phyloP scores from a whole-genome alignment of 331 rosid species.

The Quercus lobata region DNA sequence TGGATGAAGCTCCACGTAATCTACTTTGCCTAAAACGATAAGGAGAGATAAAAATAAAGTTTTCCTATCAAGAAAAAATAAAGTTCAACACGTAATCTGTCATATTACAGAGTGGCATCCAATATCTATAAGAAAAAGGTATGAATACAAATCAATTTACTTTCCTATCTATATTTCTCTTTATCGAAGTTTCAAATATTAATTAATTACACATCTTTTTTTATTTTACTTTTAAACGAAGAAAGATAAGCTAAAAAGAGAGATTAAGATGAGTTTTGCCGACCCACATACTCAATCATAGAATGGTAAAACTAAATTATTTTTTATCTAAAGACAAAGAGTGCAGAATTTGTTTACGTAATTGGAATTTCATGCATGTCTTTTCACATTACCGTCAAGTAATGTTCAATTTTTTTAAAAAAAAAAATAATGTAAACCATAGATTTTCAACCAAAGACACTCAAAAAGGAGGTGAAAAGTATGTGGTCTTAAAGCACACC shows the following conservation, averaged over 20 bases:
- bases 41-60: neutral
- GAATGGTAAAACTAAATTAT: neutral
- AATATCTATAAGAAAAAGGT: neutral
- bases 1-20: too few species aligned
- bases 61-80: neutral
- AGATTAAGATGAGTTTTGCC: neutral
- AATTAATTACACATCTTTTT: neutral
- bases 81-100: neutral
- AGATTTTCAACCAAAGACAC: neutral
- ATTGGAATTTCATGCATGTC: neutral
- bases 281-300: too few species aligned
- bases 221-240: neutral
- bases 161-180: neutral
- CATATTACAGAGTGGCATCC: neutral
- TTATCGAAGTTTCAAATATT: neutral
- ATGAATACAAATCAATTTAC: neutral
- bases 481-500: slow-evolving; percentile 1
- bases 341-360: slow-evolving; percentile 18
- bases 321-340: neutral
- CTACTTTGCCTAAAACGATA: neutral
- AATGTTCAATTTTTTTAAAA: neutral
- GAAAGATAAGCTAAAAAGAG: neutral
- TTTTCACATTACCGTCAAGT: neutral
- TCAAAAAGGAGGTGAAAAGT: neutral
- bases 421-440: neutral